A percentile compares a stretch with the other conserved stretches of the same genome.
Evolutionary conservation across 2,329 filamentous ascomycete genomes (phyloP).

Genomic region (Cordyceps cateniannulata): DNA sequence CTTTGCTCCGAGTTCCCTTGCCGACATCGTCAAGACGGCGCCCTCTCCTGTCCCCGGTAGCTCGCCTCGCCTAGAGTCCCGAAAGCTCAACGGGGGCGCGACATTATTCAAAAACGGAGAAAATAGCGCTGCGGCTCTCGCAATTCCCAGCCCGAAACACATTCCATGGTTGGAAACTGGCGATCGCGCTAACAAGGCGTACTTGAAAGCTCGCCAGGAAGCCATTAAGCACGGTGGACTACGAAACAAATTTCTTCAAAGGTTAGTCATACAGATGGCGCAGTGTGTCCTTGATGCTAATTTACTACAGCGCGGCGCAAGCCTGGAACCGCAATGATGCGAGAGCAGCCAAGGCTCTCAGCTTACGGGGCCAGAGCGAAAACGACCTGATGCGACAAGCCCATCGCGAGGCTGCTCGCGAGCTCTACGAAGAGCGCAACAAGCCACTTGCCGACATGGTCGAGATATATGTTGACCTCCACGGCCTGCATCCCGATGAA

Average conservation of each 20-base stretch:
- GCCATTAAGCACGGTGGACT: conserved; percentile 96
- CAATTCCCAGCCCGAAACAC: conserved; percentile 81
- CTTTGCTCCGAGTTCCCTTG: conserved; percentile 67
- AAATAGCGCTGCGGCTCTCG: conserved; percentile 72
- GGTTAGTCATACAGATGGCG: conserved; percentile 46
- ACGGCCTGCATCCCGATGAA: conserved; percentile 97
- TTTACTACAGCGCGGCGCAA: conserved; percentile 65
- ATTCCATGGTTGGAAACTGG: conserved; percentile 97
- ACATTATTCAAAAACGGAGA: conserved; percentile 61
- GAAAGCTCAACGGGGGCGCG: conserved; percentile 59
- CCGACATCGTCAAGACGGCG: conserved; percentile 93
- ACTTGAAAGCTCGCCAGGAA: conserved; percentile 89
- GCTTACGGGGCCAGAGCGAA: conserved; percentile 88
- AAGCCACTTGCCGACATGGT: conserved; percentile 44
- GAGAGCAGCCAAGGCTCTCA: conserved; percentile 88
- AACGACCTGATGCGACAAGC: conserved; percentile 97
- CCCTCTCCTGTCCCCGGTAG: conserved; percentile 65
- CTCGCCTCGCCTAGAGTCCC: conserved; percentile 52
- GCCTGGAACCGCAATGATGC: conserved; percentile 98
- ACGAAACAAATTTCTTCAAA: conserved; percentile 94
- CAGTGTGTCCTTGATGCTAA: neutral
- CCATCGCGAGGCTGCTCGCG: conserved; percentile 84
- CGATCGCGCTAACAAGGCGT: conserved; percentile 82
- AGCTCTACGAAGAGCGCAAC: conserved; percentile 91
- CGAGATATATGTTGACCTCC: conserved; percentile 91